Percentiles rank a stretch among this genome's conserved stretches.
Evolutionary conservation across 2,329 filamentous ascomycete species (phyloP).

Genomic region (Phaeosphaeria sp.): DNA sequence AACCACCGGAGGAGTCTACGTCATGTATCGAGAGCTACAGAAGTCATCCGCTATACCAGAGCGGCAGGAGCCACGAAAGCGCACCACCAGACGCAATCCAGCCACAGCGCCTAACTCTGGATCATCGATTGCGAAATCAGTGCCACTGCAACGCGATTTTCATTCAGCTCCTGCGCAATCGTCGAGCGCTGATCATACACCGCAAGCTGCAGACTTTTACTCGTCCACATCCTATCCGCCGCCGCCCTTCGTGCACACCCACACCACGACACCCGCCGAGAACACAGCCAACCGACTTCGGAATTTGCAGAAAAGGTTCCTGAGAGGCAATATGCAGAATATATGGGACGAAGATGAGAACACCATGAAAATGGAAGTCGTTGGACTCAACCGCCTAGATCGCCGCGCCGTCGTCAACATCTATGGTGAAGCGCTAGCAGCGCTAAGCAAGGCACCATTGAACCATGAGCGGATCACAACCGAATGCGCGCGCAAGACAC

Average conservation of each 20-base stretch:
- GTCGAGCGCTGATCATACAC: not conserved
- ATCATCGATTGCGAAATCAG: not conserved
- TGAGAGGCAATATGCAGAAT: not conserved
- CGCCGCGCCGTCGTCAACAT: constrained; percentile 13
- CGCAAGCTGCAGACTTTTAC: not conserved
- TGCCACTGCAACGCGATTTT: not conserved
- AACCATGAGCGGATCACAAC: constrained; percentile 2
- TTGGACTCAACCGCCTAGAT: constrained; percentile 6
- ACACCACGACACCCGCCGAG: not conserved
- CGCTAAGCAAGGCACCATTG: not conserved
- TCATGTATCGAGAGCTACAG: not conserved
- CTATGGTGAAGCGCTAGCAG: constrained; percentile 12
- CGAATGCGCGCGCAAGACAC: constrained; percentile 14
- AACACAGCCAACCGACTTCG: not conserved
- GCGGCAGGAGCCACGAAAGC: not conserved
- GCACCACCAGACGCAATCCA: not conserved
- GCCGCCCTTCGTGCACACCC: not conserved
- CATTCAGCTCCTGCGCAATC: not conserved
- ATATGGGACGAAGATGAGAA: not conserved
- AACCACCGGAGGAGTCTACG: no score
- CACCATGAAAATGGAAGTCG: not conserved
- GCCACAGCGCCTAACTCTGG: no score
- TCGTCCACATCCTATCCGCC: not conserved
- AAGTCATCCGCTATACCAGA: not conserved
- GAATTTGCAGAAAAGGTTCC: constrained; percentile 6